Evolutionary conservation across 352 stramenopile species (phyloP), one percentile per base, ranked within the genome.

Genomic region (Aphanomyces astaci): DNA sequence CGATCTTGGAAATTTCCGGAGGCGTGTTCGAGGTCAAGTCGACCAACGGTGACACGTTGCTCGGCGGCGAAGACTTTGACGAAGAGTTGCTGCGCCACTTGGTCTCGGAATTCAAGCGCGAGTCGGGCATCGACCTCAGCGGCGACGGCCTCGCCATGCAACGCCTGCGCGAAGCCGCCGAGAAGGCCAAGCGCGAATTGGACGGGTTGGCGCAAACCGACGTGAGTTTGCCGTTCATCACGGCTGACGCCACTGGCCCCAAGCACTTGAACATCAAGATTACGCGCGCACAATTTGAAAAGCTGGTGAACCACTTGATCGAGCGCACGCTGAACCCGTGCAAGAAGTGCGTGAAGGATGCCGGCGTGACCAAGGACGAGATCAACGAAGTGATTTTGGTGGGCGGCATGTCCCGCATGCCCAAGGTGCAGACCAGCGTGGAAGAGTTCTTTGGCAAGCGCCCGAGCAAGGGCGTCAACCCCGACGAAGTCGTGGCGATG

Each of bases 191-290:
- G 87, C 87, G 95, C 62, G 96, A 99, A 82, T 82, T 99, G 30
- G 96, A 98, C 79, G 94, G 88, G 54, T 81, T 98, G 71, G 93
- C 92, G 24, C 87, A 98, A 79, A 99, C 96, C 0, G 96, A 99
- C 76, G 92, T 99, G 51, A 93, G 80, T 46, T 79, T 99, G 33
- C 95, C 96, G 0, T 99, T 98, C 80, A 99, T 99, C 78, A 99
- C 96, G 54, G 96, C 96, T 24, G 97, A 99, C 80, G 88, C 94
- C 43, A 89, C 81, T 39, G 97, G 97, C 72, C 96, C 97, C 40
- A 99, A 99, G 84, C 96, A 99, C 82, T 90, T 99, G 78, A 98
- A 98, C 79, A 86, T 96, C 73, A 98, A 98, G 78, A 81, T 96
- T 32, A 94, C 90, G 2, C 92, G 95, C 67, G 80, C 95, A 22